These are phyloP conservation scores for Lactarius vividus DNA, from an alignment of 768 basidiomycete genomes.

Conservation along the genomic window DNA sequence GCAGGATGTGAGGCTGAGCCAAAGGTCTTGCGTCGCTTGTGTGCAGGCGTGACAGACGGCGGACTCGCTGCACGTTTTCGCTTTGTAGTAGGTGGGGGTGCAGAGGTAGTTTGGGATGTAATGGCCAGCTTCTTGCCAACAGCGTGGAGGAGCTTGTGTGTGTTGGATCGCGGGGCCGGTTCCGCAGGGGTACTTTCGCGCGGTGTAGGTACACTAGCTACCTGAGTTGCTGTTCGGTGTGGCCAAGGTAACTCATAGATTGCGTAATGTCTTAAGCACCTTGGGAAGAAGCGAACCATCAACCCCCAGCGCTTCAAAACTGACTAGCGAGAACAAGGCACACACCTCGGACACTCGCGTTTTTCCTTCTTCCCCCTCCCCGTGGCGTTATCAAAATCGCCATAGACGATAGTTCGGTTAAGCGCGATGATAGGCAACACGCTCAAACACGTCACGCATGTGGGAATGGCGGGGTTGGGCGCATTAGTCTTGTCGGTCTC, in stretches of 20 bases:
- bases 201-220: constrained; percentile 44
- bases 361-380: constrained; percentile 37
- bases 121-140: constrained; percentile 52
- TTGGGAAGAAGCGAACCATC: constrained; percentile 33
- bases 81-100: constrained; percentile 22
- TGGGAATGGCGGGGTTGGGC: constrained; percentile 41
- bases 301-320: constrained; percentile 5
- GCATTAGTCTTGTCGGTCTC: constrained; percentile 26
- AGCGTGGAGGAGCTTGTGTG: constrained; percentile 48
- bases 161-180: constrained; percentile 45
- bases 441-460: constrained; percentile 68
- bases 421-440: constrained; percentile 74
- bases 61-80: constrained; percentile 26
- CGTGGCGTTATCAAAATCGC: constrained; percentile 53
- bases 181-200: constrained; percentile 39
- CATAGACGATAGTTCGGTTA: constrained; percentile 74
- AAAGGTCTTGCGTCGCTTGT: constrained; percentile 48
- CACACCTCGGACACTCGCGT: constrained; percentile 74
- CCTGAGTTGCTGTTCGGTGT: constrained; percentile 51
- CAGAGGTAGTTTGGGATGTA: constrained; percentile 37
- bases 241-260: constrained; percentile 78
- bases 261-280: constrained; percentile 77
- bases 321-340: constrained; percentile 25
- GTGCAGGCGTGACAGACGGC: constrained; percentile 32
- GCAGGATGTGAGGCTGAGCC: constrained; percentile 10